phyloP scores from a whole-genome alignment of 2,329 filamentous ascomycete genomes.

The Clonostachys solani region DNA sequence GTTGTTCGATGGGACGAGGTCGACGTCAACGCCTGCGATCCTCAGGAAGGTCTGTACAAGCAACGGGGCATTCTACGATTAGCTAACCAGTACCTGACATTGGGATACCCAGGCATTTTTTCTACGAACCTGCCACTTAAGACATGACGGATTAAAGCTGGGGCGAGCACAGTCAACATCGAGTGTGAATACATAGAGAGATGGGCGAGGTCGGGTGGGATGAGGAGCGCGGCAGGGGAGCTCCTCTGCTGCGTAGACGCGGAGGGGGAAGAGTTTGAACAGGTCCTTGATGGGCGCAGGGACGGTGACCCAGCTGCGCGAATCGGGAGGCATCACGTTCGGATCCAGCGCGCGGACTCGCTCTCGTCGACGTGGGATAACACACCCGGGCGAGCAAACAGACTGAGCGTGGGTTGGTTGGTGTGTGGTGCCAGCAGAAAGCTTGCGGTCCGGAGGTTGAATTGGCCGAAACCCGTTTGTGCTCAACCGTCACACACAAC shows the following conservation, averaged over 20 bases:
- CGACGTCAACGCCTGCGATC: slow-evolving; percentile 67
- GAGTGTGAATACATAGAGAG: slow-evolving; percentile 71
- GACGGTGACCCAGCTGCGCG: slow-evolving; percentile 45
- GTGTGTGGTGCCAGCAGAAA: neutral
- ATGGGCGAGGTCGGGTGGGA: slow-evolving; percentile 37
- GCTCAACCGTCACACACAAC: neutral
- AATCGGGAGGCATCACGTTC: neutral
- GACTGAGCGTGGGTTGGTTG: neutral
- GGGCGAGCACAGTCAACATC: slow-evolving; percentile 59
- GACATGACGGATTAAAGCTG: slow-evolving; percentile 86
- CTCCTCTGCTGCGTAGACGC: slow-evolving; percentile 69
- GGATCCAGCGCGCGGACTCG: no score
- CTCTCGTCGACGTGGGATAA: neutral
- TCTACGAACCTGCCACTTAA: slow-evolving; percentile 67
- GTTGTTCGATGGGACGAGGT: slow-evolving; percentile 72
- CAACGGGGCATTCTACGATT: no score
- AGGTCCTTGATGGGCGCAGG: slow-evolving; percentile 75
- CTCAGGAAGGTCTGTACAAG: slow-evolving; percentile 69
- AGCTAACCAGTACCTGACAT: no score
- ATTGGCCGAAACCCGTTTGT: neutral
- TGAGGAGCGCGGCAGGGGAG: slow-evolving; percentile 58
- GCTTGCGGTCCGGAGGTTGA: neutral
- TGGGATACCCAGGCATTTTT: no score
- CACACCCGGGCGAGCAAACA: neutral
- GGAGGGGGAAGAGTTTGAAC: slow-evolving; percentile 80